Conservation (phyloP, 2,329 filamentous ascomycete species). For the Chaetomiaceae sp. region DNA sequence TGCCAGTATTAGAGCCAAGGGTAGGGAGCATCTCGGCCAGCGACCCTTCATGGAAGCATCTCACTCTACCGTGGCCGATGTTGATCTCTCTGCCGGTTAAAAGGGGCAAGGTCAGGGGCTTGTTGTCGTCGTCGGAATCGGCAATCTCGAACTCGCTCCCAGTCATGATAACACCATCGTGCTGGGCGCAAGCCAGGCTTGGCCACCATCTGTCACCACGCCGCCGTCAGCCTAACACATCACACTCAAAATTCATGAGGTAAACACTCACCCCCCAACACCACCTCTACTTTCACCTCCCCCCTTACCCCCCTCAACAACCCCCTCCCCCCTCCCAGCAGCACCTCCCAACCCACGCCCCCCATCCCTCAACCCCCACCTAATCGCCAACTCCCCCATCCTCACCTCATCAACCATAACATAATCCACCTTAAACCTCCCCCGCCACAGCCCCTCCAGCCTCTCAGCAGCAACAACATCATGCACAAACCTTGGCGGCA, state of each 20-base stretch:
- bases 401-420: slow-evolving; percentile 43
- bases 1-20: slow-evolving; percentile 46
- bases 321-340: neutral
- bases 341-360: slow-evolving; percentile 16
- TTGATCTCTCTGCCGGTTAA: slow-evolving; percentile 47
- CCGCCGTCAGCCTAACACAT: neutral
- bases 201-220: slow-evolving; percentile 55
- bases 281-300: too few relatives aligned
- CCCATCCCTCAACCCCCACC: slow-evolving; percentile 39
- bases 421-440: slow-evolving; percentile 41
- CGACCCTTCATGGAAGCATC: slow-evolving; percentile 43
- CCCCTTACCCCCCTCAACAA: neutral
- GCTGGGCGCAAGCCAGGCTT: slow-evolving; percentile 50
- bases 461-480: slow-evolving; percentile 32
- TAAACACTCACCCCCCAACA: too few relatives aligned
- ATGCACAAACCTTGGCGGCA: slow-evolving; percentile 26
- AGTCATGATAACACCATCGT: slow-evolving; percentile 53
- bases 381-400: slow-evolving; percentile 32
- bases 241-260: too few relatives aligned
- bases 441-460: slow-evolving; percentile 40
- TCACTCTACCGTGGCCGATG: slow-evolving; percentile 31
- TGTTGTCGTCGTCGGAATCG: slow-evolving; percentile 43
- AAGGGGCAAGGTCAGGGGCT: slow-evolving; percentile 45
- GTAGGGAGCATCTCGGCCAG: slow-evolving; percentile 44
- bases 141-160: slow-evolving; percentile 39